Evolutionary conservation across 129 eudicot genomes (phyloP), one percentile per base, ranked within the genome.

Genomic region (Helianthus tuberosus): DNA sequence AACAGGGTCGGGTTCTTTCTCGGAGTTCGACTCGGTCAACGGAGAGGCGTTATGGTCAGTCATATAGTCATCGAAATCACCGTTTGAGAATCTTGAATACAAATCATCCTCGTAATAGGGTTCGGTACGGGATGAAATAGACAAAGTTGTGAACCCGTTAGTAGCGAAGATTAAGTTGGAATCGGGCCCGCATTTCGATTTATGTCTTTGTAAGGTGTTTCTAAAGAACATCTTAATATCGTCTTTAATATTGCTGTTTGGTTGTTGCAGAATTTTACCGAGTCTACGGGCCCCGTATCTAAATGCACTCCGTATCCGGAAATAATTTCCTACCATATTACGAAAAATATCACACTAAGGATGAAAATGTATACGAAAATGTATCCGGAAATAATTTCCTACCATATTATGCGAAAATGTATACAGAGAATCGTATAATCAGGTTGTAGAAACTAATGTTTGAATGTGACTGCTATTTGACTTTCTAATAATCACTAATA

Each of bases 251-350:
- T 53, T 71, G 11, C 69, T 88, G 54, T 49, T 79, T 12, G 97
- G 89, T 58, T 47, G 80, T 36, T 64, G 72, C 53, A 91, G 87
- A 63, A 91, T 73, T 68, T 75, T 85, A 55, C 92, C 96, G 49
- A 91, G 97, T 73, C 86, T 91, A 53, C 88, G 90, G 14, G 92
- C 97, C 74, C 97, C 97, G 50, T 69, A 85, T 86, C 84, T 84
- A 73, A 91, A 85, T 47, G 97, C 97, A 65, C 97, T 91, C 20
- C 87, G 86, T 75, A 91, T 91, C 1, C 97, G 97, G 59, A 75
- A 86, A 79, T 71, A 89, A 72, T 88, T 91, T 61, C 90, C 97
- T 91, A 71, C 70, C 67, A 70, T 49, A 41, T 61, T 32, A 47
- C 23, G 23, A 20, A 20, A 20, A 20, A 20, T 20, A 20, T 20